Base-by-base conservation (phyloP, 176 grass and related monocot species). In the Eleusine indica region DNA sequence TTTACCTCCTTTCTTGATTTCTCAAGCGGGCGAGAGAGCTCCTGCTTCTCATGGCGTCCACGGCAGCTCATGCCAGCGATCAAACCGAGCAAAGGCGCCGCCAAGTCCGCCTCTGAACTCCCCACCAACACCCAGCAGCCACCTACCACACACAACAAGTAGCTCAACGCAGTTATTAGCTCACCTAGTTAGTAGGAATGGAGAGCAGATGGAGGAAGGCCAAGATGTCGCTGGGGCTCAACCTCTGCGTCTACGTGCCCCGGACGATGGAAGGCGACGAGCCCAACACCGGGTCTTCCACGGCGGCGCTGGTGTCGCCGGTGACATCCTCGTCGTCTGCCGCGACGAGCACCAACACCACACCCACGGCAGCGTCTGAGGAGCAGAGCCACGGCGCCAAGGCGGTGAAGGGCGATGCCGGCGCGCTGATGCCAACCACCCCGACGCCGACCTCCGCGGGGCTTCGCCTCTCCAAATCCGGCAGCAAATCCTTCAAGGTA, bases 191-290 rank as follows among this genome's bases (percentile, higher is more conserved):
- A 68, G 69, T 38, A 32, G 41, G 41, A 43, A 93, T 93, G 94
- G 94, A 87, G 72, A 96, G 94, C 83, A 87, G 91, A 87, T 96
- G 91, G 94, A 90, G 94, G 76, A 96, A 93, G 80, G 94, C 94
- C 64, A 96, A 96, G 91, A 88, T 93, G 62, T 91, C 94, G 11
- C 88, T 96, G 58, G 91, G 94, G 60, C 82, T 96, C 70, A 96
- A 96, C 82, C 84, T 96, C 51, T 96, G 94, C 86, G 94, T 96
- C 41, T 96, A 96, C 79, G 86, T 96, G 22, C 94, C 91, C 3
- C 87, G 89, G 35, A 87, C 86, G 63, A 74, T 96, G 43, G 91
- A 93, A 77, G 86, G 88, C 74, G 58, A 38, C 88, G 76, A 71
- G 76, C 83, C 57, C 28, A 74, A 39, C 42, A 79, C 89, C 30